A percentile compares a stretch with the other conserved stretches of the same genome.
Conservation (phyloP, 768 basidiomycete genomes). For the Boletus huronensis region DNA sequence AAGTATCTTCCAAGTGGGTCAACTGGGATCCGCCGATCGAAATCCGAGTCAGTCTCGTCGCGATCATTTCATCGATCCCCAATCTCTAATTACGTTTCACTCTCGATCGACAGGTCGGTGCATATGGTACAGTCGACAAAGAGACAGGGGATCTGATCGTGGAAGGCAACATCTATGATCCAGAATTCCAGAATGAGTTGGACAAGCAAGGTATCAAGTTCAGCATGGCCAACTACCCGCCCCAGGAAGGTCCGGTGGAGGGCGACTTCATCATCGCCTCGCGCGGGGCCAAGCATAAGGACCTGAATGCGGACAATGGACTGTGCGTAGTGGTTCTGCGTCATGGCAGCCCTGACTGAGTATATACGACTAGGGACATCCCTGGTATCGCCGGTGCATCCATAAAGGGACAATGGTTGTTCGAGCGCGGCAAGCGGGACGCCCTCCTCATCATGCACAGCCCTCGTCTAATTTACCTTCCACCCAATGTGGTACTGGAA, state of each 20-base stretch:
- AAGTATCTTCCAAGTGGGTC: constrained; percentile 33
- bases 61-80: neutral
- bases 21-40: constrained; percentile 35
- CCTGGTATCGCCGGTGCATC: constrained; percentile 24
- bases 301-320: constrained; percentile 6
- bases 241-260: constrained; percentile 18
- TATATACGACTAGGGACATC: constrained; percentile 1
- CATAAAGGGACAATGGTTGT: constrained; percentile 33
- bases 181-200: constrained; percentile 16
- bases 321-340: constrained; percentile 12
- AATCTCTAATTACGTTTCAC: neutral
- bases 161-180: constrained; percentile 36
- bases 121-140: constrained; percentile 34
- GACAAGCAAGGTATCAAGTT: constrained; percentile 9
- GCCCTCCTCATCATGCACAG: constrained; percentile 33
- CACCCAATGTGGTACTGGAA: constrained; percentile 21
- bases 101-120: constrained; percentile 28
- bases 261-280: constrained; percentile 24
- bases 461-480: constrained; percentile 23
- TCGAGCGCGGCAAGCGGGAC: constrained; percentile 24
- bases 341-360: neutral
- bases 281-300: constrained; percentile 10
- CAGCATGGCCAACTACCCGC: constrained; percentile 15
- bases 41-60: constrained; percentile 20
- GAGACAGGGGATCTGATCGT: constrained; percentile 30